phyloP scores from a whole-genome alignment of 2,329 filamentous ascomycete genomes.

The Cercospora canescens region DNA sequence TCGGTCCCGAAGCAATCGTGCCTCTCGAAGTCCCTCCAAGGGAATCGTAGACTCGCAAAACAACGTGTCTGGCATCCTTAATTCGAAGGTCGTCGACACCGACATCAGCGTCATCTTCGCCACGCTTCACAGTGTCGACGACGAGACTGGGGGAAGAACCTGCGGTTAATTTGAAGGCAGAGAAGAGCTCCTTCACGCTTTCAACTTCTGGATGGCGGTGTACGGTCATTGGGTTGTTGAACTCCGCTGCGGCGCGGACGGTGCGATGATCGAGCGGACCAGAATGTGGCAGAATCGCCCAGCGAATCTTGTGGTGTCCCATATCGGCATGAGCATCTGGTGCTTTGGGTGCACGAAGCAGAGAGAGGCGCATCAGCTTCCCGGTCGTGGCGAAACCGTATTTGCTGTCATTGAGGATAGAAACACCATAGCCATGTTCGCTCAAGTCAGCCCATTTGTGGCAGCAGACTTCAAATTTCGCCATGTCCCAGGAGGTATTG shows the following conservation, averaged over 20 bases:
- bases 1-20: slow-evolving; percentile 62
- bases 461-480: slow-evolving; percentile 95
- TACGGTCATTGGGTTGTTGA: slow-evolving; percentile 77
- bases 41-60: slow-evolving; percentile 84
- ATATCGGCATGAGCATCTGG: slow-evolving; percentile 94
- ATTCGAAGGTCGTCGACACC: slow-evolving; percentile 54
- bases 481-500: slow-evolving; percentile 98
- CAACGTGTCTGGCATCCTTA: slow-evolving; percentile 70
- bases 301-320: slow-evolving; percentile 78
- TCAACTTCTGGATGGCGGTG: slow-evolving; percentile 41
- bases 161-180: slow-evolving; percentile 63
- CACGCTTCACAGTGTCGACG: slow-evolving; percentile 88
- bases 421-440: slow-evolving; percentile 85
- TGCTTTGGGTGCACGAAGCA: slow-evolving; percentile 85
- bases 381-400: slow-evolving; percentile 92
- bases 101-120: slow-evolving; percentile 60
- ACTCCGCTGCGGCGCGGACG: slow-evolving; percentile 80
- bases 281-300: slow-evolving; percentile 83
- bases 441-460: slow-evolving; percentile 93
- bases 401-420: slow-evolving; percentile 91
- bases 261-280: slow-evolving; percentile 72
- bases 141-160: slow-evolving; percentile 55
- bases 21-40: slow-evolving; percentile 79
- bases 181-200: slow-evolving; percentile 36
- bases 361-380: slow-evolving; percentile 82